Base-by-base conservation (phyloP, 2,329 filamentous ascomycete species). In the Verruconis gallopava region DNA sequence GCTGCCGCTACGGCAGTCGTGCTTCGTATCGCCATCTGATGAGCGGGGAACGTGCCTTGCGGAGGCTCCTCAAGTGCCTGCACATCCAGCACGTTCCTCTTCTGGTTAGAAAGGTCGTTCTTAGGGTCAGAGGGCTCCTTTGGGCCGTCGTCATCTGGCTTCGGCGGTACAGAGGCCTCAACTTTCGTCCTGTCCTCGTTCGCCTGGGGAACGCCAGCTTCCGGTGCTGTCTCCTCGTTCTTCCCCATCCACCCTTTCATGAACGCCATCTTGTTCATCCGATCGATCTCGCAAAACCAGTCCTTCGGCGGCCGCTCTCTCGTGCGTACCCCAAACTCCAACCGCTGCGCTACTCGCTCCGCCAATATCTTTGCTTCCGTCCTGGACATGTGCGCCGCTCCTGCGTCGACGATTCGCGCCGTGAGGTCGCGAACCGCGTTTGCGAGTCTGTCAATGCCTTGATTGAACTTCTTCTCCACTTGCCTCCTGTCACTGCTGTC, bases 311-410 rank as follows among this genome's bases (percentile, higher is more conserved):
- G 49, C 50, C 53, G 54, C 40, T 48, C 49, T 49, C 71, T 73
- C 9, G 81, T 82, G 38, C 85, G 71, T 37, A 89, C 78, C 2
- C 75, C 72, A 55, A 81, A 77, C 37, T 77, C 62, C 12, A 95
- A 66, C 43, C 88, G 75, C 52, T 82, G 77, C 45, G 79, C 72
- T n/a, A 94, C 63, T 44, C 77, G 71, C 51, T 93, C 81, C 30
- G 93, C 67, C 9, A 72, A 69, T 42, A 77, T 77, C 60, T 93
- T 94, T 11, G 82, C 77, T 53, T 93, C 77, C 21, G 83, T 81
- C 21, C 82, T 73, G 13, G 73, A 71, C 44, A 91, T 67, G 51
- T 81, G 76, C 17, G 76, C 76, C 35, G 84, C 80, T 32, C 83
- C 84, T 1, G 78, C 72, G 52, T 86, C 83, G 45, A 79, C 72